Evolutionary conservation across 2,329 filamentous ascomycete species (phyloP).

Genomic region (Teratosphaeria zuluensis): DNA sequence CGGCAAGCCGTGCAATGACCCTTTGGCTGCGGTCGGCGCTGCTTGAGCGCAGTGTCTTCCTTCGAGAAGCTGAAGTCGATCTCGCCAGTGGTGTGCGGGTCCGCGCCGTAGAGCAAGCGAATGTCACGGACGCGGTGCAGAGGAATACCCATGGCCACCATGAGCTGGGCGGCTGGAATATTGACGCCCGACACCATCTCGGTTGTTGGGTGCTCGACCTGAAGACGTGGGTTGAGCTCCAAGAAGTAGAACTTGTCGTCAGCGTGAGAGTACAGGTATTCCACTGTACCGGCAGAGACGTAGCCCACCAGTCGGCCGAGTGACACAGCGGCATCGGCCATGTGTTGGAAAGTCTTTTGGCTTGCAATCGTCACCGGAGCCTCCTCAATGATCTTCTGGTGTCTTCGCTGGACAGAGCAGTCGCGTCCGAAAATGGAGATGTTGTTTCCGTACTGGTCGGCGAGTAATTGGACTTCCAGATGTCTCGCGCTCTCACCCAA

Average conservation of each 20-base stretch:
- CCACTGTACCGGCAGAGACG: slow-evolving; percentile 95
- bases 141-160: slow-evolving; percentile 97
- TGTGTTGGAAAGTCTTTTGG: slow-evolving; percentile 76
- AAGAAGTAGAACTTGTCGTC: slow-evolving; percentile 99
- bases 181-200: slow-evolving; percentile 99
- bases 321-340: slow-evolving; percentile 94
- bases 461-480: slow-evolving; percentile 92
- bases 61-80: slow-evolving; percentile 97
- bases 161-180: slow-evolving; percentile 89
- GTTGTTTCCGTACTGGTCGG: slow-evolving; percentile 99
- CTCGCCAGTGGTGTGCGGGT: slow-evolving; percentile 72
- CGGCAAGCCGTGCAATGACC: slow-evolving; percentile 96
- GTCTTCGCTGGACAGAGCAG: slow-evolving; percentile 94
- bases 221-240: slow-evolving; percentile 95
- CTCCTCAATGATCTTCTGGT: slow-evolving; percentile 99
- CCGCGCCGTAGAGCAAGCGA: slow-evolving; percentile 87
- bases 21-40: slow-evolving; percentile 85
- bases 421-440: slow-evolving; percentile 98
- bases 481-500: slow-evolving; percentile 91
- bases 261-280: slow-evolving; percentile 95
- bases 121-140: slow-evolving; percentile 94
- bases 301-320: slow-evolving; percentile 92
- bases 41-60: slow-evolving; percentile 69
- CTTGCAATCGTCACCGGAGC: slow-evolving; percentile 95
- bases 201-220: slow-evolving; percentile 98